Evolutionary conservation across 768 basidiomycete genomes (phyloP).

Genomic region (Scleroderma bovista): DNA sequence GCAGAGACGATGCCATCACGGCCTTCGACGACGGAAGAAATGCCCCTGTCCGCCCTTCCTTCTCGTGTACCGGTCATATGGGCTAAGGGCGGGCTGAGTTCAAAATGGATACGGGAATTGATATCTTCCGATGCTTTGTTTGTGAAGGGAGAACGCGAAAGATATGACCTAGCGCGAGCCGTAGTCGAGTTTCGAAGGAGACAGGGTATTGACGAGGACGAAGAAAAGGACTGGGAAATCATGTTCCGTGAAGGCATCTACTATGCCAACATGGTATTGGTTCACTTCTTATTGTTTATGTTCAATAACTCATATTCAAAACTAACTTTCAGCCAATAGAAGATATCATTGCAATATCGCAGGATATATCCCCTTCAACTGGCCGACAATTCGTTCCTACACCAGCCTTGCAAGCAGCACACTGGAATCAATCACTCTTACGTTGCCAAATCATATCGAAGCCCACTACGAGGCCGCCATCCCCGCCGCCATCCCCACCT

Average conservation of each 20-base stretch:
- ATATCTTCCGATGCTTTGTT: constrained; percentile 78
- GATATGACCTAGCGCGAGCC: constrained; percentile 72
- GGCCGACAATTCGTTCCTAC: constrained; percentile 64
- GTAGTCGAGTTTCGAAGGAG: constrained; percentile 70
- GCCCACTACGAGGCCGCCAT: constrained; percentile 17
- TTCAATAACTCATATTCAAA: neutral
- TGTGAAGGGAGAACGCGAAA: constrained; percentile 67
- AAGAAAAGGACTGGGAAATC: constrained; percentile 64
- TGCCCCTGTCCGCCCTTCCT: constrained; percentile 9
- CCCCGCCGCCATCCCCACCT: constrained; percentile 34
- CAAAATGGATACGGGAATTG: constrained; percentile 68
- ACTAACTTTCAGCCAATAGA: constrained; percentile 59
- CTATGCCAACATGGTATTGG: constrained; percentile 77
- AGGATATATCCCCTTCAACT: constrained; percentile 70
- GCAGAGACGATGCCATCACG: constrained; percentile 25
- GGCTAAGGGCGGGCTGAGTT: constrained; percentile 67
- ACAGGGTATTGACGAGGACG: constrained; percentile 46
- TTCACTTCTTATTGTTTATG: neutral
- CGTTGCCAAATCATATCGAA: constrained; percentile 50
- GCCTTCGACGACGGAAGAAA: constrained; percentile 15
- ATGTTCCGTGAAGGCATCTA: constrained; percentile 78
- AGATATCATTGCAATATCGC: constrained; percentile 68
- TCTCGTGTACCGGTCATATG: constrained; percentile 53
- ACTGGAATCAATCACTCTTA: constrained; percentile 74
- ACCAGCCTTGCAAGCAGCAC: constrained; percentile 63